These are phyloP conservation scores for Paraphoma chrysanthemicola DNA, from an alignment of 2,329 filamentous ascomycete genomes.

Conservation along the genomic window DNA sequence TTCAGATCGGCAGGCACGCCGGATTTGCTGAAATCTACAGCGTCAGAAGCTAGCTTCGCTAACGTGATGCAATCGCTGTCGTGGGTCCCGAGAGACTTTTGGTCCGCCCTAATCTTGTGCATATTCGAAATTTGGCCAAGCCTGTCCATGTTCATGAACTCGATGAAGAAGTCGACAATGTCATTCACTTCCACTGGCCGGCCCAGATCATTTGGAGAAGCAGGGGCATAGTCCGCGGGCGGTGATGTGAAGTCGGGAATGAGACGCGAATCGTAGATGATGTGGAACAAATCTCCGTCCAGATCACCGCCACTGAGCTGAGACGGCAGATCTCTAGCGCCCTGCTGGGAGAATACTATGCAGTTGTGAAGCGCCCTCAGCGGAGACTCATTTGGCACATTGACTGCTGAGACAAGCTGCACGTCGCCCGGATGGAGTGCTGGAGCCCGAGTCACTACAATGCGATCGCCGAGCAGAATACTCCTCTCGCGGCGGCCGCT, in stretches of 20 bases:
- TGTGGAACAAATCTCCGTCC: conserved; percentile 81
- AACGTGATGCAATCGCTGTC: conserved; percentile 45
- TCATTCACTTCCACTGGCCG: conserved; percentile 67
- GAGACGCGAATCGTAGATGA: conserved; percentile 73
- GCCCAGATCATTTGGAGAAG: conserved; percentile 64
- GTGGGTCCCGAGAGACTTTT: conserved; percentile 34
- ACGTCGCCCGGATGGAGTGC: conserved; percentile 84
- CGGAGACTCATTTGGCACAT: conserved; percentile 66
- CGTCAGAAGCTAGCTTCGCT: conserved; percentile 47
- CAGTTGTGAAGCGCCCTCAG: conserved; percentile 72
- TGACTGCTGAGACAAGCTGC: conserved; percentile 67
- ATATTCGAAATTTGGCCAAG: conserved; percentile 51
- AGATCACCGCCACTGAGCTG: conserved; percentile 82
- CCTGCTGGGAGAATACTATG: conserved; percentile 77
- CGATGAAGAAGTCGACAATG: conserved; percentile 82
- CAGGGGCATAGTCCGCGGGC: conserved; percentile 74
- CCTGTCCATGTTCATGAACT: conserved; percentile 51
- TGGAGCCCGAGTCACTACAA: conserved; percentile 79
- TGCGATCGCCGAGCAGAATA: conserved; percentile 32
- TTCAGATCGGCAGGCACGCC: conserved; percentile 24
- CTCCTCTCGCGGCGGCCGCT: conserved; percentile 17
- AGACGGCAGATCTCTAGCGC: conserved; percentile 76
- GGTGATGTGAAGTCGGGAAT: conserved; percentile 53
- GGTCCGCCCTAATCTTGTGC: conserved; percentile 53
- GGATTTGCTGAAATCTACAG: conserved; percentile 41